phyloP scores from a whole-genome alignment of 1,139 yeast genomes.

The Candida frijolesensis region DNA sequence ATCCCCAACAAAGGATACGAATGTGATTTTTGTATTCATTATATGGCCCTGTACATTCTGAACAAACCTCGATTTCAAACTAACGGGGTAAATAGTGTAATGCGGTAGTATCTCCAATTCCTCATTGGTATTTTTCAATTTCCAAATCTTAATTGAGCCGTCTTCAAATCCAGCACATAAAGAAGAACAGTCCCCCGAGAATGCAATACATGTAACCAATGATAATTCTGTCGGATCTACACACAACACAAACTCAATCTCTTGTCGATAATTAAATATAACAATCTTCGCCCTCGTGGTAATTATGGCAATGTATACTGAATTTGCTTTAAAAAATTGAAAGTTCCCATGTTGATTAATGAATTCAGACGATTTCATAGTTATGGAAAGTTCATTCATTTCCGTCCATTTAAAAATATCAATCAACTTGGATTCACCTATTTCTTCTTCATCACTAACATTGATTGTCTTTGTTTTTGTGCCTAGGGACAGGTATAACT shows the following conservation, averaged over 20 bases:
- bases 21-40: constrained; percentile 44
- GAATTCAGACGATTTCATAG: constrained; percentile 28
- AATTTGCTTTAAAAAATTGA: constrained; percentile 47
- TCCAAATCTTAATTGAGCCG: constrained; percentile 37
- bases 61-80: constrained; percentile 28
- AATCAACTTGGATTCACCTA: not conserved
- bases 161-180: constrained; percentile 37
- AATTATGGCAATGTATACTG: constrained; percentile 58
- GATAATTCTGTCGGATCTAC: constrained; percentile 9
- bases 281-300: constrained; percentile 61
- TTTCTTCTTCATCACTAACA: not conserved
- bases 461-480: not conserved
- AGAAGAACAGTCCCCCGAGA: constrained; percentile 36
- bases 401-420: constrained; percentile 29
- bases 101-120: constrained; percentile 19
- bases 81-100: constrained; percentile 31
- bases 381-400: constrained; percentile 22
- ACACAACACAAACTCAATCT: constrained; percentile 38
- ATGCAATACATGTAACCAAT: constrained; percentile 44
- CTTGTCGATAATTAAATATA: constrained; percentile 67
- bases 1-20: constrained; percentile 55
- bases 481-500: constrained; percentile 6
- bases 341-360: constrained; percentile 49
- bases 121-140: constrained; percentile 16
- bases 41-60: constrained; percentile 55